These are phyloP conservation scores for Aspergillus steynii DNA, from an alignment of 495 filamentous ascomycete species.

Conservation along the genomic window DNA sequence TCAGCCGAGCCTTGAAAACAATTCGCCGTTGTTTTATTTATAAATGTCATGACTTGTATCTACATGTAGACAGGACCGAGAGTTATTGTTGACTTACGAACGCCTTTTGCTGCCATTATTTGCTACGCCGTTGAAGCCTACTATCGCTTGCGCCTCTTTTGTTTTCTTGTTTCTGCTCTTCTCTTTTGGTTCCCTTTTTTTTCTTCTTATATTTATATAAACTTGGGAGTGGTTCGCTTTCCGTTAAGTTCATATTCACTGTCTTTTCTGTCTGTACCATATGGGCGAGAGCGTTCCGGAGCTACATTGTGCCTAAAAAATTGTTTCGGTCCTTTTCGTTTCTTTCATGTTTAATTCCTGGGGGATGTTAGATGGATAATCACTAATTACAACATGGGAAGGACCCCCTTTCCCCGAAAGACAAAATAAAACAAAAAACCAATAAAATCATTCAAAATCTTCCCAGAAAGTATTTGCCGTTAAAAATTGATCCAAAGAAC, in stretches of 20 bases:
- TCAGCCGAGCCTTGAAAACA: neutral
- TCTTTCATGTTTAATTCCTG: constrained; percentile 1
- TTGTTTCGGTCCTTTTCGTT: constrained; percentile 5
- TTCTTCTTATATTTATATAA: neutral
- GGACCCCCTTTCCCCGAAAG: constrained; percentile 1
- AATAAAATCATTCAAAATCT: neutral
- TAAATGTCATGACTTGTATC: constrained; percentile 24
- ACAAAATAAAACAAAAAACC: neutral
- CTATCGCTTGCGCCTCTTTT: constrained; percentile 2
- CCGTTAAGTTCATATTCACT: neutral
- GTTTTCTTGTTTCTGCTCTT: neutral
- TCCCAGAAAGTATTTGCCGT: neutral
- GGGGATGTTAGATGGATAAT: constrained; percentile 4
- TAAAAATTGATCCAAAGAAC: constrained; percentile 3
- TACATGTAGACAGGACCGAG: constrained; percentile 14
- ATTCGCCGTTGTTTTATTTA: constrained; percentile 6
- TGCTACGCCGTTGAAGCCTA: constrained; percentile 10
- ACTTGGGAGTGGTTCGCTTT: neutral
- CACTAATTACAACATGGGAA: constrained; percentile 7
- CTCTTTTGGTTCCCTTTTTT: neutral
- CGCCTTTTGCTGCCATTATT: constrained; percentile 7
- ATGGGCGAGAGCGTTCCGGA: constrained; percentile 17
- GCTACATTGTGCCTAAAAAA: constrained; percentile 7
- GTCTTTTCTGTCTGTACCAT: constrained; percentile 17
- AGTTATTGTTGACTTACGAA: constrained; percentile 15